Evolutionary conservation across 495 filamentous ascomycete genomes (phyloP), one percentile per base, ranked within the genome.

Genomic region (Astrothelium macrocarpum): DNA sequence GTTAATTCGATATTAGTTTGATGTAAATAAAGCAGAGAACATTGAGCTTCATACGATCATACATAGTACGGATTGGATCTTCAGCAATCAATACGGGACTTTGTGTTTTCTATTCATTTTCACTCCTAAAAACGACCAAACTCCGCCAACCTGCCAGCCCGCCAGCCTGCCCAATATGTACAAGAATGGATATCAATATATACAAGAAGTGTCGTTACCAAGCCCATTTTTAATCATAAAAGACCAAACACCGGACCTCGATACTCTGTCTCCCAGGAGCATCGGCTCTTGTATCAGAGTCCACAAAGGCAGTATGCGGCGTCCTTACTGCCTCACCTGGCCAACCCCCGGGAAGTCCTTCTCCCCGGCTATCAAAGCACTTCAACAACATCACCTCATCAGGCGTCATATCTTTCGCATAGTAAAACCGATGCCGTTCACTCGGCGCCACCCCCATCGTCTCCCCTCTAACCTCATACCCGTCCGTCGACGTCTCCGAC

Each of bases 341-440:
- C 59, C 42, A 53, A 3, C 74, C 74, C 31, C 64, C 59, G 42
- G 67, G 63, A 68, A 71, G 65, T 2, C 71, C 72, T 61, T 74
- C 70, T 0, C 72, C 72, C 39, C 68, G 14, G 34, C 68, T 71
- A 61, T 76, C 74, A 63, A 69, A 76, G 58, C 74, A 76, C 68
- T 76, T 76, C 25, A 76, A 53, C 60, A 76, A 59, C 72, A 75
- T 71, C 12, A 74, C 72, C 68, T 76, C 74, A 5, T 73, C 68
- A 0, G 74, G 72, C n/a, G 68, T 74, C 74, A 76, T 76, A 49
- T 76, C 72, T 64, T 73, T 73, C 65, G 70, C 53, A 63, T 74
- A 76, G 36, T 66, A 73, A 64, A 76, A 76, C 62, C 63, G 59
- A 63, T 76, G 74, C 20, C 65, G 53, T 39, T 74, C 70, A 58